Evolutionary conservation across 2,329 filamentous ascomycete genomes (phyloP), one percentile per base, ranked within the genome.

Genomic region (Pseudonectria foliicola): DNA sequence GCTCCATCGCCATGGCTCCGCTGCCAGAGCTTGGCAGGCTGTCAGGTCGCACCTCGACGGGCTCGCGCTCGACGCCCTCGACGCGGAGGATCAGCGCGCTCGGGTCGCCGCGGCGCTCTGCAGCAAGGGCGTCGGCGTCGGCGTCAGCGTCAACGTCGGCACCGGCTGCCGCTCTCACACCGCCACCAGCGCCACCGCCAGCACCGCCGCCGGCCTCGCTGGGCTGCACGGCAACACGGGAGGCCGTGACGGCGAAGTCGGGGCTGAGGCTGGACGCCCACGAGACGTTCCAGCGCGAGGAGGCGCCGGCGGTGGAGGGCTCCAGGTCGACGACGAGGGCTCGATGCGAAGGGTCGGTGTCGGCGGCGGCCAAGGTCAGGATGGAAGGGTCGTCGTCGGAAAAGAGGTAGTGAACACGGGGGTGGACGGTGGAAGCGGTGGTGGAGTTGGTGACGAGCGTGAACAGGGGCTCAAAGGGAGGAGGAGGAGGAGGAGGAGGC

Each of bases 401-500:
- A 66, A 98, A 96, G 53, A 96, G 75, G 64, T 96, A 96, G 64
- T 90, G 87, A 2, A 95, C 79, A 34, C 77, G 79, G 2, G 90
- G 92, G 57, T 96, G 89, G 51, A 86, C 73, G 42, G 86, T 84
- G 29, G 85, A 76, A 49, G 77, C 73, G 7, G 76, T 80, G n/a
- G 77, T 73, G 10, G 73, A 64, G 59, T 95, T 88, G 54, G 85
- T 79, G 45, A 96, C 71, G 27, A 95, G 69, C 1, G 86, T 83
- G 67, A 95, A 95, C 66, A 95, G 82, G 3, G 87, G 85, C 29
- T 78, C 71, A 59, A 94, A 90, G 3, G 65, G 58, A 4, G 64
- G 64, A n/a, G n/a, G n/a, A n/a, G n/a, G n/a, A n/a, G n/a, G n/a
- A n/a, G n/a, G n/a, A n/a, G n/a, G n/a, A n/a, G n/a, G n/a, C n/a